A percentile compares a stretch with the other conserved stretches of the same genome.
These are phyloP conservation scores for Brassica balearica DNA, from an alignment of 441 rosid genomes.

Conservation along the genomic window DNA sequence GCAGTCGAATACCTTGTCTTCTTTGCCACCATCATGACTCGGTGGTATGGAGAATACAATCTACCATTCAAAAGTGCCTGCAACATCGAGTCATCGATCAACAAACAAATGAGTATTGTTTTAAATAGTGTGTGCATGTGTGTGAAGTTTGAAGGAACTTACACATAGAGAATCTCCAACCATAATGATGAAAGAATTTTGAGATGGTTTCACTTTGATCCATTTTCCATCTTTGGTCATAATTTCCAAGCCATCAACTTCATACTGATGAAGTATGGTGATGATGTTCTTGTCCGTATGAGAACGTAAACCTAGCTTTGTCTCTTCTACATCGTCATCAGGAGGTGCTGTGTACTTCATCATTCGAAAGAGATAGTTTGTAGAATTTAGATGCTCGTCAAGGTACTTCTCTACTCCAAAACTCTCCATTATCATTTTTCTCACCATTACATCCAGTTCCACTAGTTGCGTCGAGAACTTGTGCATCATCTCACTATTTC, in stretches of 20 bases:
- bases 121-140: background rate
- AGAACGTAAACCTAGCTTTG: conserved; percentile 53
- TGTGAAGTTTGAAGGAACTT: conserved; percentile 29
- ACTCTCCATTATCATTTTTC: conserved; percentile 77
- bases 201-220: conserved; percentile 58
- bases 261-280: conserved; percentile 66
- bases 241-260: conserved; percentile 65
- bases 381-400: conserved; percentile 67
- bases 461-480: conserved; percentile 51
- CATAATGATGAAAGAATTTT: conserved; percentile 59
- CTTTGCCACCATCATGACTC: conserved; percentile 62
- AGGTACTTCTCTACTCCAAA: conserved; percentile 61
- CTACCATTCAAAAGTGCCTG: conserved; percentile 45
- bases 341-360: conserved; percentile 62
- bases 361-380: conserved; percentile 55
- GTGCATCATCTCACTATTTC: conserved; percentile 54
- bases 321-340: conserved; percentile 46
- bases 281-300: conserved; percentile 70
- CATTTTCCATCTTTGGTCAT: conserved; percentile 60
- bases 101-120: background rate
- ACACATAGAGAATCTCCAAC: conserved; percentile 68
- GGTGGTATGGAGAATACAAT: conserved; percentile 44
- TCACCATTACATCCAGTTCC: conserved; percentile 53
- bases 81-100: background rate
- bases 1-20: conserved; percentile 60